Percentiles rank a stretch among this genome's conserved stretches.
phyloP scores from a whole-genome alignment of 2,329 filamentous ascomycete genomes.

The Colletotrichum destructivum region DNA sequence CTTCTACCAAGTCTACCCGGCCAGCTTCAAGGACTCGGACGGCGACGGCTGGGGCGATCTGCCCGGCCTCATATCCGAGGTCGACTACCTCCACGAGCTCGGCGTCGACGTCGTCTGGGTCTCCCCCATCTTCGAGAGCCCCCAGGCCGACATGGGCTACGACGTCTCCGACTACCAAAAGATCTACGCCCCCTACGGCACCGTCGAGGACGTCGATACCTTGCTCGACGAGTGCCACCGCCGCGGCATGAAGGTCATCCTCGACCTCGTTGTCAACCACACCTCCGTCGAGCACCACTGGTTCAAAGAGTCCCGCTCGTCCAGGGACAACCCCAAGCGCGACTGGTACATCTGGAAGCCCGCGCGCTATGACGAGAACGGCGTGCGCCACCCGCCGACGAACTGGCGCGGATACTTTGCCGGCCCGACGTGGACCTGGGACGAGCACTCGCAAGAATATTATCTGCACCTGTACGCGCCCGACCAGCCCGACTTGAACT shows the following conservation, averaged over 20 bases:
- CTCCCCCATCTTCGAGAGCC: slow-evolving; percentile 67
- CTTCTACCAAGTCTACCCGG: slow-evolving; percentile 70
- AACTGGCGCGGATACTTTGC: slow-evolving; percentile 68
- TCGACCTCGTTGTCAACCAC: slow-evolving; percentile 83
- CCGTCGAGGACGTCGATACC: slow-evolving; percentile 75
- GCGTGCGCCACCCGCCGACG: slow-evolving; percentile 71
- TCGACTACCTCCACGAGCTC: slow-evolving; percentile 75
- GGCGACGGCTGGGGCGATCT: slow-evolving; percentile 77
- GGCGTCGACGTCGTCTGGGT: slow-evolving; percentile 76
- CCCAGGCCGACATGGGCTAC: slow-evolving; percentile 80
- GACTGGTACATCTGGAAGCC: slow-evolving; percentile 79
- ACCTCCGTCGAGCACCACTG: slow-evolving; percentile 70
- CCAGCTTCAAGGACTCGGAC: slow-evolving; percentile 71
- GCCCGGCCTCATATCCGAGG: slow-evolving; percentile 73
- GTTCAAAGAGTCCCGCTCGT: slow-evolving; percentile 70
- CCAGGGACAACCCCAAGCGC: slow-evolving; percentile 65
- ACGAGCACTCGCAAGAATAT: slow-evolving; percentile 66
- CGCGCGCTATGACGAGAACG: slow-evolving; percentile 66
- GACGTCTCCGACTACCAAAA: slow-evolving; percentile 79
- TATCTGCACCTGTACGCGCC: slow-evolving; percentile 75
- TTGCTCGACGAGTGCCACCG: slow-evolving; percentile 73
- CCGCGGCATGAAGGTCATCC: slow-evolving; percentile 76
- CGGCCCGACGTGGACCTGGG: slow-evolving; percentile 67
- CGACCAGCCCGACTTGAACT: slow-evolving; percentile 84
- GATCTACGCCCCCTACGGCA: slow-evolving; percentile 78